Conservation (phyloP, 495 filamentous ascomycete genomes). For the Hypoxylon trugodes region DNA sequence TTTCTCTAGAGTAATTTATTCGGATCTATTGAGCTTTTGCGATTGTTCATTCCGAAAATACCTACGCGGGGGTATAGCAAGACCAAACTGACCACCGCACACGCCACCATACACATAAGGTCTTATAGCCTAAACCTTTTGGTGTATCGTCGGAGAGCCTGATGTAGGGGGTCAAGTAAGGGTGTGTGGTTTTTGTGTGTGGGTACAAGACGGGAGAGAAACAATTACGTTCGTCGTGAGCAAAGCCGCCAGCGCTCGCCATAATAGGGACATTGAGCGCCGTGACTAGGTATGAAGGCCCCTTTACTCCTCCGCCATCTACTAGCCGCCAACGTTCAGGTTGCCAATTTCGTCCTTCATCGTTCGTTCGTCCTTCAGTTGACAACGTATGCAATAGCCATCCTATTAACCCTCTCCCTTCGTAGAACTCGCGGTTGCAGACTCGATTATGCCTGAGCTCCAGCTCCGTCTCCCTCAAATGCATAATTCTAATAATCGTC, state of each 20-base stretch:
- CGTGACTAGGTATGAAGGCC: too few species aligned
- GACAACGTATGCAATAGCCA: not conserved
- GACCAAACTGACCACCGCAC: too few species aligned
- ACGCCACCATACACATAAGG: not conserved
- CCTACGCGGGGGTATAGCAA: not conserved
- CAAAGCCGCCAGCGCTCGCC: not conserved
- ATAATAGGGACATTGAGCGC: too few species aligned
- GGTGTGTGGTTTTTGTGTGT: too few species aligned
- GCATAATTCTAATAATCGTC: constrained; percentile 15
- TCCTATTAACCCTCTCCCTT: constrained; percentile 7
- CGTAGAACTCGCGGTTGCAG: not conserved
- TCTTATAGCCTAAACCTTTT: not conserved
- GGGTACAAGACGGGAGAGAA: too few species aligned
- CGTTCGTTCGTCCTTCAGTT: too few species aligned
- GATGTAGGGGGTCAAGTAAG: too few species aligned
- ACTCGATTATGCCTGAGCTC: constrained; percentile 3
- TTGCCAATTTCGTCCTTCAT: constrained; percentile 7
- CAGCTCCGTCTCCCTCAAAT: constrained; percentile 8
- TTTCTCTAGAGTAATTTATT: not conserved
- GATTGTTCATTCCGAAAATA: not conserved
- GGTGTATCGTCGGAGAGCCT: too few species aligned
- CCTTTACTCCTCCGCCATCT: not conserved
- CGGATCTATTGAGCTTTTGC: constrained; percentile 9
- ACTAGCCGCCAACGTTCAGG: not conserved
- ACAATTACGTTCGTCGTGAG: not conserved